phyloP scores from a whole-genome alignment of 371 early-diverging fungal genomes.

The Parasitella parasitica region DNA sequence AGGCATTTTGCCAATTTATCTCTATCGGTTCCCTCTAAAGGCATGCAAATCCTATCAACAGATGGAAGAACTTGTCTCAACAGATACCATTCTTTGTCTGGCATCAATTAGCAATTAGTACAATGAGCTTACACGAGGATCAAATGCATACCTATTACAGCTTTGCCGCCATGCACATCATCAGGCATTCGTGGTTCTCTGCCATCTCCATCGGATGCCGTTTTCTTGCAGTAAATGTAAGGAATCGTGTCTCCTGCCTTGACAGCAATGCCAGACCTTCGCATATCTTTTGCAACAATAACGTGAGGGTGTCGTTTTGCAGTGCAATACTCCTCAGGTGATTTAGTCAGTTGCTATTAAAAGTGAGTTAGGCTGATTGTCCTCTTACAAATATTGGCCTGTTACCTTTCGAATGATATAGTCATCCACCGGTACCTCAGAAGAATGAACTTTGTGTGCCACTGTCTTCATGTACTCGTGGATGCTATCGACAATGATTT shows the following conservation, averaged over 20 bases:
- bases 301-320: conserved; percentile 88
- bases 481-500: conserved; percentile 42
- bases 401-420: conserved; percentile 90
- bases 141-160: conserved; percentile 7
- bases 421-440: conserved; percentile 64
- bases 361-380: not conserved
- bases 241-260: conserved; percentile 89
- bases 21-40: conserved; percentile 76
- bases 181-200: conserved; percentile 6
- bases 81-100: conserved; percentile 91
- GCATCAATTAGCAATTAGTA: not conserved
- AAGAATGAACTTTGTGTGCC: conserved; percentile 57
- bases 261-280: conserved; percentile 64
- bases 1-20: conserved; percentile 70
- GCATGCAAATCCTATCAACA: conserved; percentile 75
- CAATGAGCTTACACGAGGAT: not conserved
- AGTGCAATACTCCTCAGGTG: conserved; percentile 84
- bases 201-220: not conserved
- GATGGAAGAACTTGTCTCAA: conserved; percentile 92
- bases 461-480: not conserved
- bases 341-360: conserved; percentile 77
- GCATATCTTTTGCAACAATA: conserved; percentile 85
- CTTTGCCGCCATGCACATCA: not conserved
- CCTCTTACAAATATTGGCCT: not conserved
- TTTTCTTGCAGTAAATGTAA: conserved; percentile 83